Evolutionary conservation across 73 alveolate species (phyloP), one percentile per base, ranked within the genome.

Genomic region (Effrenium voratum): DNA sequence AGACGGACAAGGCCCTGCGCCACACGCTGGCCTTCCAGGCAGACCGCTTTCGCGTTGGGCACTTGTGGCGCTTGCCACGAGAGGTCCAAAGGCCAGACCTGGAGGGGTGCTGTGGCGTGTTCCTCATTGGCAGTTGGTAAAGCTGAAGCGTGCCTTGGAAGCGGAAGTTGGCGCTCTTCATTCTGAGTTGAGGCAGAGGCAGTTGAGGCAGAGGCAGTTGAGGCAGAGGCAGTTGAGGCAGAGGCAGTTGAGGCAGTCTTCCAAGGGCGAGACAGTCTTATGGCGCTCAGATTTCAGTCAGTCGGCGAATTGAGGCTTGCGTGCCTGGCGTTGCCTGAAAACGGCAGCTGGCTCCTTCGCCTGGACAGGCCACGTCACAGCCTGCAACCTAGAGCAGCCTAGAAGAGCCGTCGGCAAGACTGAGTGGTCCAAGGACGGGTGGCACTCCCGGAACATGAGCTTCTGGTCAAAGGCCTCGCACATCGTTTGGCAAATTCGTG

Each of bases 361-460:
- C 24, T 83, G 93, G 93, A 83, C 93, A 22, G 0, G 40, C 3
- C 26, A 24, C 26, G 93, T 83, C 52, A 83, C 77, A 44, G 93
- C 50, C 10, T 40, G 44, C 49, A n/a, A 5, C 75, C 15, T 60
- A 36, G 30, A 60, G 75, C 75, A 60, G 16, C 34, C 34, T 60
- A 60, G 34, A 24, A 36, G 75, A 60, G 75, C 8, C 75, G 8
- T 72, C 38, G 26, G 0, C 59, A 34, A 16, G 4, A 38, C 57
- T 28, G 24, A 3, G 59, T 75, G 0, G 3, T 34, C 34, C 45
- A 36, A 87, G 95, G 95, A 87, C 8, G 95, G 95, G 24, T 87
- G 95, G 95, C 95, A 87, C 68, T 12, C 82, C 8, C 95, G 95
- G n/a, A 87, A 87, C 83, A 87, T 87, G 95, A 63, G 70, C 52